Percentiles rank a stretch among this genome's conserved stretches.
These are phyloP conservation scores for Tetrapisispora iriomotensis DNA, from an alignment of 805 yeast species.

Conservation along the genomic window DNA sequence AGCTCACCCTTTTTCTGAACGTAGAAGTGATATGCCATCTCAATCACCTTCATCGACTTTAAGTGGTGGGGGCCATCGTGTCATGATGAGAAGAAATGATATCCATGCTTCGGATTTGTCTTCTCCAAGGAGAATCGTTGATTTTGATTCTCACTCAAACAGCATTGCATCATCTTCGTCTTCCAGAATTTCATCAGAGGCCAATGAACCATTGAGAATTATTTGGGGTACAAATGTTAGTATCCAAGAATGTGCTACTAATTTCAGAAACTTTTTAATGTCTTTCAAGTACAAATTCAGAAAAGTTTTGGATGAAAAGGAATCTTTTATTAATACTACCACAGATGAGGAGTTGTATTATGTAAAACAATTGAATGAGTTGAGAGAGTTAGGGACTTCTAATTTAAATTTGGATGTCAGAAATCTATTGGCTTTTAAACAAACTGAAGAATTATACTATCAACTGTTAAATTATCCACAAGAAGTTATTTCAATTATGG, in stretches of 20 bases:
- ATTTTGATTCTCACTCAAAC: constrained; percentile 31
- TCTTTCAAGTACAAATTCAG: constrained; percentile 74
- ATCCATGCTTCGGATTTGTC: constrained; percentile 63
- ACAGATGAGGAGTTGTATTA: constrained; percentile 70
- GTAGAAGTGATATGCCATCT: constrained; percentile 36
- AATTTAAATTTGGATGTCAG: constrained; percentile 78
- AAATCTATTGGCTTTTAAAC: constrained; percentile 65
- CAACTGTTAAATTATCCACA: constrained; percentile 90
- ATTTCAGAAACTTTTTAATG: constrained; percentile 75
- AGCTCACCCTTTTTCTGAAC: constrained; percentile 28
- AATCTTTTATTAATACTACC: constrained; percentile 30
- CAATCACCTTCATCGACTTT: constrained; percentile 16
- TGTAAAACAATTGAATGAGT: constrained; percentile 57
- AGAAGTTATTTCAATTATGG: constrained; percentile 96
- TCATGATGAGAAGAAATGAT: constrained; percentile 62
- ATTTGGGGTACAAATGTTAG: constrained; percentile 99
- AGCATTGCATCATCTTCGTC: constrained; percentile 20
- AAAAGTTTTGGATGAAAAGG: constrained; percentile 34
- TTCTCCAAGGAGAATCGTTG: constrained; percentile 61
- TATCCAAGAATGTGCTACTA: constrained; percentile 73
- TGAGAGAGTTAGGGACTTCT: constrained; percentile 71
- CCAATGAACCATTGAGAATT: constrained; percentile 73
- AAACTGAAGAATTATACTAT: constrained; percentile 69
- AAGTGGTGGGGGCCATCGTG: constrained; percentile 34
- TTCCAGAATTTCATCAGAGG: constrained; percentile 27